A percentile compares a stretch with the other conserved stretches of the same genome.
Conservation (phyloP, 139 green algal genomes). For the Astrephomene gubernaculifera region DNA sequence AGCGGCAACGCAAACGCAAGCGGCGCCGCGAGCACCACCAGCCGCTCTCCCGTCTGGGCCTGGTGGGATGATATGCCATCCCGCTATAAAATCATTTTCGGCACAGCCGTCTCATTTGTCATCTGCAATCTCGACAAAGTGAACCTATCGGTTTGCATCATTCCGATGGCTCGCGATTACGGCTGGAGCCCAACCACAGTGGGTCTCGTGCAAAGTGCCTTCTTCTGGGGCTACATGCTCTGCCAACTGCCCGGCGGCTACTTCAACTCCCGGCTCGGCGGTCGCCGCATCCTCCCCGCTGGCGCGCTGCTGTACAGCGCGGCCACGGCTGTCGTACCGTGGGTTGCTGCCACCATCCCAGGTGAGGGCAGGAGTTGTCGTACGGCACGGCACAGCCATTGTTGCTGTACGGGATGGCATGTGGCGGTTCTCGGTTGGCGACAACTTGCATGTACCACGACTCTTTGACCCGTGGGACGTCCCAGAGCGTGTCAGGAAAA, state of each 20-base stretch:
- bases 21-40: neutral
- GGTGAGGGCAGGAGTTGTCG: no score
- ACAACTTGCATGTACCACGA: no score
- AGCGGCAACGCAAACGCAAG: neutral
- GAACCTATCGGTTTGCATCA: conserved; percentile 97
- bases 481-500: no score
- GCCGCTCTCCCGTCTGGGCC: neutral
- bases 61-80: conserved; percentile 75
- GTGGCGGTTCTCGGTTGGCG: no score
- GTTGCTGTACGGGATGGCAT: no score
- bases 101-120: conserved; percentile 85
- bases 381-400: no score
- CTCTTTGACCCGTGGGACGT: no score
- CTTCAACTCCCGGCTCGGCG: conserved; percentile 75
- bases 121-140: conserved; percentile 96
- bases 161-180: conserved; percentile 96
- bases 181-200: conserved; percentile 86
- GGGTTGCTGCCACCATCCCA: conserved; percentile 72
- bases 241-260: conserved; percentile 93
- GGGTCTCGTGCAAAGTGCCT: conserved; percentile 87
- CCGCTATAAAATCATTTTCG: conserved; percentile 81
- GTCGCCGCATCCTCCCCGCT: conserved; percentile 79
- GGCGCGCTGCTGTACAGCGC: conserved; percentile 88
- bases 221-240: conserved; percentile 62
- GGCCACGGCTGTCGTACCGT: conserved; percentile 82